phyloP scores from a whole-genome alignment of 78 protist species.

The Emiliania huxleyi region DNA sequence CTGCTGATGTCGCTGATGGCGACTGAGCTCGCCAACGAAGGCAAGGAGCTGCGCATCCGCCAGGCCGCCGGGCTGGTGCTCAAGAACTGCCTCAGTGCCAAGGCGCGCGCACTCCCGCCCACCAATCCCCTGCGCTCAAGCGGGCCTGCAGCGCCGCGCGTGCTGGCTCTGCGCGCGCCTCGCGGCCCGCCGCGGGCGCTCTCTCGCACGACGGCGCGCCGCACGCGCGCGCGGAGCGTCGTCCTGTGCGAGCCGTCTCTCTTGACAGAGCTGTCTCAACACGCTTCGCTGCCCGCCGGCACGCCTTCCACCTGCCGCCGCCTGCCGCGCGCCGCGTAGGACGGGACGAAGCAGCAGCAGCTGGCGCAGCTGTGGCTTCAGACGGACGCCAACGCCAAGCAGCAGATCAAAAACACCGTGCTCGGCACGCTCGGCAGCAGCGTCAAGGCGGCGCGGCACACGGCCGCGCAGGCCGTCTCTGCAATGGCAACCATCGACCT shows the following conservation, averaged over 20 bases:
- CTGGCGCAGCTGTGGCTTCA: slow-evolving; percentile 37
- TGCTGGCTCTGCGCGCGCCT: too few relatives aligned
- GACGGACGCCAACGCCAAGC: background rate
- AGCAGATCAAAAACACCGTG: background rate
- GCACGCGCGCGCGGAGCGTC: too few relatives aligned
- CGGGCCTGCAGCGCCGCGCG: too few relatives aligned
- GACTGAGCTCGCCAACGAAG: slow-evolving; percentile 31
- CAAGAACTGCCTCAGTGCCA: slow-evolving; percentile 44
- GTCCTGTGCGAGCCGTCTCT: too few relatives aligned
- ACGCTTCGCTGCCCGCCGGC: too few relatives aligned
- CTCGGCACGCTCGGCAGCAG: slow-evolving; percentile 26
- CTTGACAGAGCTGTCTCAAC: too few relatives aligned
- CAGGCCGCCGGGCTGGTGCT: slow-evolving; percentile 44
- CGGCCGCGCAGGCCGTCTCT: slow-evolving; percentile 63
- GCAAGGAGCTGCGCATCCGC: slow-evolving; percentile 5
- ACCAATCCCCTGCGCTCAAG: too few relatives aligned
- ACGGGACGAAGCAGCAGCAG: background rate
- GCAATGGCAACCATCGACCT: slow-evolving; percentile 79
- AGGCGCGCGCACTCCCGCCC: background rate
- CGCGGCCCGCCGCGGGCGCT: too few relatives aligned
- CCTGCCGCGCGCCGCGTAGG: background rate
- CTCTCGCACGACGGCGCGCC: too few relatives aligned
- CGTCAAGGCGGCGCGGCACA: slow-evolving; percentile 3
- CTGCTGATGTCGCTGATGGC: background rate
- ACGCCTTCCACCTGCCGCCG: too few relatives aligned